These are phyloP conservation scores for Allodekkera sacchari DNA, from an alignment of 805 yeast species.

Conservation along the genomic window DNA sequence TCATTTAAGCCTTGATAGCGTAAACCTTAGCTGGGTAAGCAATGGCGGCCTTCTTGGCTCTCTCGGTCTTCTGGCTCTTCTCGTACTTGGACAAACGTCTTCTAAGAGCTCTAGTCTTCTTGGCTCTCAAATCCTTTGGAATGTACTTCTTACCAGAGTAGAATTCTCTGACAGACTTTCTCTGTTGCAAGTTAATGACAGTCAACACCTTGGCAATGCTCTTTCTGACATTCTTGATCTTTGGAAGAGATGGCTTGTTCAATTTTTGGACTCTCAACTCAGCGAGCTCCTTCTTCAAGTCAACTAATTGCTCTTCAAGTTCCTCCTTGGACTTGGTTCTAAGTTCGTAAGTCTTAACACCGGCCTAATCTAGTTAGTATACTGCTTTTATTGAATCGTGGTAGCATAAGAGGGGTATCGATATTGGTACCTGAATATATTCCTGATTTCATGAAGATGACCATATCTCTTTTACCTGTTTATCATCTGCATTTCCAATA, in stretches of 20 bases:
- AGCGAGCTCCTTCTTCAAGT: conserved; percentile 94
- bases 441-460: too few relatives aligned
- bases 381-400: background rate
- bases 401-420: background rate
- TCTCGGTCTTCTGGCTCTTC: conserved; percentile 72
- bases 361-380: conserved; percentile 46
- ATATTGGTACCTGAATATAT: too few relatives aligned
- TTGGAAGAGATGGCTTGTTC: conserved; percentile 88
- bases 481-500: too few relatives aligned
- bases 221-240: conserved; percentile 95
- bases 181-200: conserved; percentile 92
- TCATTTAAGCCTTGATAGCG: conserved; percentile 92
- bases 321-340: conserved; percentile 96
- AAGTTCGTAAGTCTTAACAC: conserved; percentile 91
- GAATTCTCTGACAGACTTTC: conserved; percentile 90
- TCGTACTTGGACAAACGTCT: conserved; percentile 88
- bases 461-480: too few relatives aligned
- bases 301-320: conserved; percentile 89
- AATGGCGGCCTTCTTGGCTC: conserved; percentile 83
- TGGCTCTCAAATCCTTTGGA: conserved; percentile 98
- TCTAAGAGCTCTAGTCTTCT: conserved; percentile 99
- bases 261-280: conserved; percentile 92
- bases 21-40: conserved; percentile 98
- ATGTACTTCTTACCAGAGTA: conserved; percentile 91
- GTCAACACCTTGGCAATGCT: conserved; percentile 98